A percentile compares a stretch with the other conserved stretches of the same genome.
Conservation (phyloP, 257 asterid species). For the Primulina huaijiensis region DNA sequence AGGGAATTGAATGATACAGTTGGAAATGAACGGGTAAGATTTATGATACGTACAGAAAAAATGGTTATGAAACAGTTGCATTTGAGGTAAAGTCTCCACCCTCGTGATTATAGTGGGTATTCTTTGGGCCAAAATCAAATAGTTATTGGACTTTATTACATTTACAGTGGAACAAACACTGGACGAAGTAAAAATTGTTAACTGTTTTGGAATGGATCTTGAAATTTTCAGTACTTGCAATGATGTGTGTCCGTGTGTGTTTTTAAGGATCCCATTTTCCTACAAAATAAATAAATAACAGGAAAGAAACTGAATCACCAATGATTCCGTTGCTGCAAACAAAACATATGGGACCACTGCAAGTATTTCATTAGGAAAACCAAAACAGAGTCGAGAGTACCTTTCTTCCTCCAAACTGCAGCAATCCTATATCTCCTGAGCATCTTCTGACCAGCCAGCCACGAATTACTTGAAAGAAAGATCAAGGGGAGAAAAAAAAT, state of each 20-base stretch:
- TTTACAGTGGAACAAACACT: neutral
- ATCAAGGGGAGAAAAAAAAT: neutral
- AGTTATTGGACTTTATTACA: neutral
- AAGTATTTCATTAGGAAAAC: conserved; percentile 7
- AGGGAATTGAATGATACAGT: neutral
- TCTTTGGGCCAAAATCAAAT: neutral
- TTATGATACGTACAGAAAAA: neutral
- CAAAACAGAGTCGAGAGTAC: conserved; percentile 34
- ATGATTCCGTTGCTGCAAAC: neutral
- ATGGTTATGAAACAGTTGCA: neutral
- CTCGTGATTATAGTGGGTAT: neutral
- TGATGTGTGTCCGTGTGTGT: neutral
- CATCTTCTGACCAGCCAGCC: conserved; percentile 97
- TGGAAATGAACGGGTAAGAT: neutral
- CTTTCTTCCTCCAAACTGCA: conserved; percentile 80
- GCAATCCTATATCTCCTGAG: conserved; percentile 78
- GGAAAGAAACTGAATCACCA: neutral
- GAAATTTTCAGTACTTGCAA: neutral
- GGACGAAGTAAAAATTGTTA: neutral
- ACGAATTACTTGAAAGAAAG: conserved; percentile 68
- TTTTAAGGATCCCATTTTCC: neutral
- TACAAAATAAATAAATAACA: neutral
- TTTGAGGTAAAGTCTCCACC: neutral
- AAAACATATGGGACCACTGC: neutral
- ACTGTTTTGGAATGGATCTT: neutral